phyloP scores from a whole-genome alignment of 2,329 filamentous ascomycete genomes.

The Trichoderma sp. region DNA sequence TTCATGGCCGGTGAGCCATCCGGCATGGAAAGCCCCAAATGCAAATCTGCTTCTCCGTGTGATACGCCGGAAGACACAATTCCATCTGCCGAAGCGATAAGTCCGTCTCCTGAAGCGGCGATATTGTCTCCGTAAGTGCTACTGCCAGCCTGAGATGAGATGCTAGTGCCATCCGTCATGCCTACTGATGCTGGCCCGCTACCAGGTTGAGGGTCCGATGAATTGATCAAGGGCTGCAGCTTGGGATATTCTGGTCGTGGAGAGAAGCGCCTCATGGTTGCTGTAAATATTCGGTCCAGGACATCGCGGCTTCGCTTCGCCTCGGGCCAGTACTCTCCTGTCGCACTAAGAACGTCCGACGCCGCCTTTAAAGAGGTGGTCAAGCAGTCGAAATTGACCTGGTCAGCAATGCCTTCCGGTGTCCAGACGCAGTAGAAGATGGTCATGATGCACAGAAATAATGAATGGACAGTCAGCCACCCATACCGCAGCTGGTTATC shows the following conservation, averaged over 20 bases:
- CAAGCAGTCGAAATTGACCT: slow-evolving; percentile 10
- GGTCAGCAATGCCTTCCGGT: slow-evolving; percentile 31
- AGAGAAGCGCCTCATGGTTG: slow-evolving; percentile 15
- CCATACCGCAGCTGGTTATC: slow-evolving; percentile 46
- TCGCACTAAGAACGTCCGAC: slow-evolving; percentile 49
- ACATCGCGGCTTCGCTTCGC: slow-evolving; percentile 48
- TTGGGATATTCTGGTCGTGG: background rate
- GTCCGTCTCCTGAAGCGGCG: background rate
- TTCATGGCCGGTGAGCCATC: background rate
- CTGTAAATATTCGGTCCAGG: slow-evolving; percentile 31
- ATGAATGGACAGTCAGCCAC: slow-evolving; percentile 48
- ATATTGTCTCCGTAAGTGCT: background rate
- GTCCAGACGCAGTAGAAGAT: slow-evolving; percentile 52
- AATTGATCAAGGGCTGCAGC: background rate
- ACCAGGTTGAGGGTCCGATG: background rate
- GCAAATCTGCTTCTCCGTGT: background rate
- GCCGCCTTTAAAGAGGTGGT: slow-evolving; percentile 42
- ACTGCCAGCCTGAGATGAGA: background rate
- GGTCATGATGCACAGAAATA: slow-evolving; percentile 48
- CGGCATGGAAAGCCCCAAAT: background rate
- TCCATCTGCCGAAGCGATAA: background rate
- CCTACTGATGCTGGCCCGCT: background rate
- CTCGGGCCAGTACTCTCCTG: slow-evolving; percentile 52
- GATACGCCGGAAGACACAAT: background rate
- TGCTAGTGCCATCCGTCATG: background rate